phyloP scores from a whole-genome alignment of 306 rosid genomes.

The apple (Malus domestica) region DNA sequence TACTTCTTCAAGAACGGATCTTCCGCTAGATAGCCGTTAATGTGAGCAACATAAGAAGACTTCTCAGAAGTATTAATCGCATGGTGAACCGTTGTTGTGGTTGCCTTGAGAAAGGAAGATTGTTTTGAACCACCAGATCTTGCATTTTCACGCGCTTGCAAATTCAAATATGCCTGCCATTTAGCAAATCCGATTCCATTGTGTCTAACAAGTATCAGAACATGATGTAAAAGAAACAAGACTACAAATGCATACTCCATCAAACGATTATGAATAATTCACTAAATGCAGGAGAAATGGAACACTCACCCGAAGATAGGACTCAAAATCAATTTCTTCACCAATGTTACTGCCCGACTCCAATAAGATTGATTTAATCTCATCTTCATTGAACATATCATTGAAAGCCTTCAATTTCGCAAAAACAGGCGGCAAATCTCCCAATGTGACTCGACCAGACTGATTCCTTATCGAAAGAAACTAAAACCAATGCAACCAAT shows the following conservation, averaged over 20 bases:
- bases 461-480: constrained; percentile 63
- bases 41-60: constrained; percentile 88
- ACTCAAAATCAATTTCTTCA: constrained; percentile 79
- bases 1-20: constrained; percentile 72
- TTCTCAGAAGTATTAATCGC: constrained; percentile 90
- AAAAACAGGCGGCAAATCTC: constrained; percentile 61
- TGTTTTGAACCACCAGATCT: constrained; percentile 63
- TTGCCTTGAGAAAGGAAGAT: constrained; percentile 82
- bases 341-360: constrained; percentile 39
- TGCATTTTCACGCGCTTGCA: constrained; percentile 49
- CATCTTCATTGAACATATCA: constrained; percentile 56
- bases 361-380: constrained; percentile 49
- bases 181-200: constrained; percentile 20
- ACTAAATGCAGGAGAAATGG: neutral
- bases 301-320: constrained; percentile 72
- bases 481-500: constrained; percentile 38
- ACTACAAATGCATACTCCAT: neutral
- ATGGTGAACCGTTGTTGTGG: constrained; percentile 84
- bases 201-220: neutral
- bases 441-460: constrained; percentile 52
- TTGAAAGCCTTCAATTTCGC: constrained; percentile 54
- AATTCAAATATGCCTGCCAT: constrained; percentile 65
- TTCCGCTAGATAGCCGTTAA: constrained; percentile 73
- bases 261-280: neutral
- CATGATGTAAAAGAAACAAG: neutral